Evolutionary conservation across 768 basidiomycete species (phyloP).

Genomic region (Amanita fuliginea): DNA sequence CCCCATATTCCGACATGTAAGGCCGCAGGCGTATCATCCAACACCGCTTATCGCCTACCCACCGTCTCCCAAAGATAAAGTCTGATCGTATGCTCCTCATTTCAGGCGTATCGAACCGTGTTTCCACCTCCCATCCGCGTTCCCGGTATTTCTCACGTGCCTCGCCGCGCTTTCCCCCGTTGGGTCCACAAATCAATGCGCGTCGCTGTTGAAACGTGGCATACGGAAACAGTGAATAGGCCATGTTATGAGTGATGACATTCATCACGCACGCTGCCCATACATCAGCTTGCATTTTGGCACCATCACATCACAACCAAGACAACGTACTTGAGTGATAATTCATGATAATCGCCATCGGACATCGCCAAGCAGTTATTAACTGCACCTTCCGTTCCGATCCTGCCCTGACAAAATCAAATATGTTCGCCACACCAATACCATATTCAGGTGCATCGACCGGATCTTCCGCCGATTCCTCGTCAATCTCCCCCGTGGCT

Average conservation of each 20-base stretch:
- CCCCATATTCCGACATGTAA: neutral
- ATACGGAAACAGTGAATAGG: constrained; percentile 27
- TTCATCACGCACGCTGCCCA: constrained; percentile 33
- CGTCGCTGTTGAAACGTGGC: constrained; percentile 26
- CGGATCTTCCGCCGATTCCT: neutral
- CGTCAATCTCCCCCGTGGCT: neutral
- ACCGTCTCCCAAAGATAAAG: neutral
- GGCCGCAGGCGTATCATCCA: neutral
- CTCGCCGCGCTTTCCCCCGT: constrained; percentile 1
- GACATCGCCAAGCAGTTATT: constrained; percentile 18
- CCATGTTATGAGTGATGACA: constrained; percentile 25
- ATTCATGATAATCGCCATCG: constrained; percentile 17
- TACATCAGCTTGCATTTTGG: neutral
- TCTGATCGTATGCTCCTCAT: neutral
- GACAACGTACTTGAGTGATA: constrained; percentile 17
- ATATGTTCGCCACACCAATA: neutral
- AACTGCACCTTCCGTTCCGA: constrained; percentile 22
- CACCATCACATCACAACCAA: neutral
- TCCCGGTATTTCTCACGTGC: constrained; percentile 21
- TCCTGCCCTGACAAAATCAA: neutral
- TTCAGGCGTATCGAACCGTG: neutral
- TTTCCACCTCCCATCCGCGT: constrained; percentile 23
- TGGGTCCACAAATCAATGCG: constrained; percentile 12
- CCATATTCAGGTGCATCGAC: neutral
- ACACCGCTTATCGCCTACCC: constrained; percentile 1